A percentile compares a stretch with the other conserved stretches of the same genome.
Conservation (phyloP, 2,329 filamentous ascomycete genomes). For the Rhinocladiella similis region DNA sequence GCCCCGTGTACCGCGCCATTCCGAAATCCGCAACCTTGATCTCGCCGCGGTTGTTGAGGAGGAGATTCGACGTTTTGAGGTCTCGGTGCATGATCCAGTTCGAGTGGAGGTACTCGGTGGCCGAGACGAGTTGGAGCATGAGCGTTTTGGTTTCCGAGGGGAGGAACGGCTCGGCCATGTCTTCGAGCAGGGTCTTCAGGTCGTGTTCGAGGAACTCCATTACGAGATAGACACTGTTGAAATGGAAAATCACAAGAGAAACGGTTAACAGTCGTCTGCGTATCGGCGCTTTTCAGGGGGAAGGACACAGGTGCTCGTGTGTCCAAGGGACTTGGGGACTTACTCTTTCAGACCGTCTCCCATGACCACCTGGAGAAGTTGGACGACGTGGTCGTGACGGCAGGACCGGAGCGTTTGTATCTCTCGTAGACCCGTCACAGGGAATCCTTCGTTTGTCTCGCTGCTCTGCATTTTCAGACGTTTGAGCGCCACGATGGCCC, state of each 20-base stretch:
- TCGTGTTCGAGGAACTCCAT: constrained; percentile 99
- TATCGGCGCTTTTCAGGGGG: constrained; percentile 40
- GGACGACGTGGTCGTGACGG: constrained; percentile 78
- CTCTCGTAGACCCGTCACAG: constrained; percentile 88
- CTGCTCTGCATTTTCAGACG: constrained; percentile 83
- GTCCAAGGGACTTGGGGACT: constrained; percentile 31
- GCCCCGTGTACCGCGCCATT: constrained; percentile 87
- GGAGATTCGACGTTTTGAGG: constrained; percentile 88
- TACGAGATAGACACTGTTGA: constrained; percentile 78
- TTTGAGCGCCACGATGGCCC: constrained; percentile 86
- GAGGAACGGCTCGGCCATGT: constrained; percentile 92
- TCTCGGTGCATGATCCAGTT: constrained; percentile 93
- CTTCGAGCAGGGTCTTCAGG: constrained; percentile 85
- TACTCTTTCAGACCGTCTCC: constrained; percentile 64
- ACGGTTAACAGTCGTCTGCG: constrained; percentile 36
- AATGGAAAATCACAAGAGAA: constrained; percentile 31
- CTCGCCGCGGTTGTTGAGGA: constrained; percentile 91
- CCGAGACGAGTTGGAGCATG: constrained; percentile 76
- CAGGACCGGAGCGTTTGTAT: constrained; percentile 87
- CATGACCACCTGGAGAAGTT: constrained; percentile 79
- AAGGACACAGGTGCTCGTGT: constrained; percentile 6
- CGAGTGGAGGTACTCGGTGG: constrained; percentile 80
- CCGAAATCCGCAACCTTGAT: constrained; percentile 98
- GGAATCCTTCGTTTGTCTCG: constrained; percentile 69
- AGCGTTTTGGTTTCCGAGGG: constrained; percentile 91